Evolutionary conservation across 1,284 basidiomycete genomes (phyloP).

Genomic region (Pseudozyma tsukubaensis): DNA sequence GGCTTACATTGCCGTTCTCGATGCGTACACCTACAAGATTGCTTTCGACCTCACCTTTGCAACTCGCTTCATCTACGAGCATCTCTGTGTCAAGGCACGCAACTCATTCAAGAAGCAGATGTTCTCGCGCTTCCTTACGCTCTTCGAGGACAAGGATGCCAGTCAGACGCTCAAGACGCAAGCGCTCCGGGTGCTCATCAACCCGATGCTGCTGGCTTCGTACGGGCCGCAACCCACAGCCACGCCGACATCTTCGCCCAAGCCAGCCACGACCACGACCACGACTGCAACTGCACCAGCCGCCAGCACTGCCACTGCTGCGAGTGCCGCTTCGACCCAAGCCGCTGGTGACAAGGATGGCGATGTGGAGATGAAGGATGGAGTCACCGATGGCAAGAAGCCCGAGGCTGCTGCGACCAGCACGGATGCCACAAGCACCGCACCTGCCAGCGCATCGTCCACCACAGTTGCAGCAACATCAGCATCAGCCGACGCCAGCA

Average conservation of each 20-base stretch:
- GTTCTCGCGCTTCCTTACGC: constrained; percentile 83
- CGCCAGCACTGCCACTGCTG: background rate
- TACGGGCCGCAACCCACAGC: constrained; percentile 69
- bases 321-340: background rate
- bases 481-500: constrained; percentile 4
- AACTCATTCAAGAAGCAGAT: constrained; percentile 82
- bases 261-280: constrained; percentile 4
- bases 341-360: constrained; percentile 70
- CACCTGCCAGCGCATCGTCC: constrained; percentile 5
- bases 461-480: constrained; percentile 4
- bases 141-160: constrained; percentile 79
- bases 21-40: constrained; percentile 82
- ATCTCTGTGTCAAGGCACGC: constrained; percentile 76
- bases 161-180: constrained; percentile 85
- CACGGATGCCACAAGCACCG: background rate
- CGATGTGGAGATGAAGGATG: constrained; percentile 65
- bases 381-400: constrained; percentile 19
- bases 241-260: constrained; percentile 30
- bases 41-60: constrained; percentile 84
- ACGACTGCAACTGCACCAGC: constrained; percentile 11
- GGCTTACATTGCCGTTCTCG: constrained; percentile 87
- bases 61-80: constrained; percentile 88
- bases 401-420: constrained; percentile 14
- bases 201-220: constrained; percentile 86
- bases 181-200: constrained; percentile 87